phyloP scores from a whole-genome alignment of 306 rosid species.

The Castanospermum australe region DNA sequence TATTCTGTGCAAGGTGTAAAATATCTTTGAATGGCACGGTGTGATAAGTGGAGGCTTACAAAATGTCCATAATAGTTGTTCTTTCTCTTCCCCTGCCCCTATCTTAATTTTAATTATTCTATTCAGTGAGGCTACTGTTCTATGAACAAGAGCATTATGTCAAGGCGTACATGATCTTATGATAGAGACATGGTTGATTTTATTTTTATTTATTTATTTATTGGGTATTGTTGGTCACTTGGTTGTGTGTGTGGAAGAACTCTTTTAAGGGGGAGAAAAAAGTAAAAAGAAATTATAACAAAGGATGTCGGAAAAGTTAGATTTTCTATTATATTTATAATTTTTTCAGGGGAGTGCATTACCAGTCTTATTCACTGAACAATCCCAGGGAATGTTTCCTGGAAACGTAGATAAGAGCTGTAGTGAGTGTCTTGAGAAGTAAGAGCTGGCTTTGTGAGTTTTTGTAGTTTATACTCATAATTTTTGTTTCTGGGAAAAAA shows the following conservation, averaged over 20 bases:
- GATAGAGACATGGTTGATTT: too few species aligned
- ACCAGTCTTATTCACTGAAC: background rate
- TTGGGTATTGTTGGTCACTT: too few species aligned
- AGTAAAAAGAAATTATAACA: background rate
- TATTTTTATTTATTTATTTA: too few species aligned
- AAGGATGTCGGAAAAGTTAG: background rate
- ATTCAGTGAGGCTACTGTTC: too few species aligned
- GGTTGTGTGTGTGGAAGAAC: background rate
- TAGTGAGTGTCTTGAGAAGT: background rate
- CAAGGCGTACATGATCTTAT: too few species aligned
- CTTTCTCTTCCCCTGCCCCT: too few species aligned
- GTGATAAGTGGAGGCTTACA: background rate
- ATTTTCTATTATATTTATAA: background rate
- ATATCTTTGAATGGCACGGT: background rate
- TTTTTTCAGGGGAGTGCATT: background rate
- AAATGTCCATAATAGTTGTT: too few species aligned
- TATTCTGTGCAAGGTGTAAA: background rate
- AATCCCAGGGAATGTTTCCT: background rate
- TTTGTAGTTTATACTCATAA: background rate
- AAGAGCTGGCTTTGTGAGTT: background rate
- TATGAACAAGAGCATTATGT: background rate
- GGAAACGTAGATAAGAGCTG: background rate
- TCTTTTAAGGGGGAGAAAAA: background rate
- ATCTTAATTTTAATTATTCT: too few species aligned
- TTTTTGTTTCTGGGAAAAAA: too few species aligned